phyloP scores from a whole-genome alignment of 345 rosid genomes.

The Rhizophora mangle region DNA sequence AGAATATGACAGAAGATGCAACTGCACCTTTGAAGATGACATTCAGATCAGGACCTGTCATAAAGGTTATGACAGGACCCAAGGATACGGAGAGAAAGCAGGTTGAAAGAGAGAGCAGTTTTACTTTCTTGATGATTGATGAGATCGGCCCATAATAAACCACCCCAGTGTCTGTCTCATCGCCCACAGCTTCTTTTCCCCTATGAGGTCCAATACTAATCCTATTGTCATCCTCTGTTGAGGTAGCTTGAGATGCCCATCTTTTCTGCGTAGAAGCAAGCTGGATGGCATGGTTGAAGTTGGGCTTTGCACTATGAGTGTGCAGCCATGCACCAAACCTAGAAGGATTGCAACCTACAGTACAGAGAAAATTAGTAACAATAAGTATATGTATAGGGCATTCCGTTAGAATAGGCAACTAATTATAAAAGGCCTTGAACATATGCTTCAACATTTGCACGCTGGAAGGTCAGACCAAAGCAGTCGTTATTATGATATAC shows the following conservation, averaged over 20 bases:
- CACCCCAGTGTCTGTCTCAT: slow-evolving; percentile 44
- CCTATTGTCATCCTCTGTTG: slow-evolving; percentile 49
- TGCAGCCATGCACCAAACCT: slow-evolving; percentile 23
- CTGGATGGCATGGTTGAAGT: slow-evolving; percentile 15
- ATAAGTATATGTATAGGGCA: not conserved
- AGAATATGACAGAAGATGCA: slow-evolving; percentile 78
- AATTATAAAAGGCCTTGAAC: too few species aligned
- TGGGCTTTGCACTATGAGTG: slow-evolving; percentile 24
- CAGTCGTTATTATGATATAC: not conserved
- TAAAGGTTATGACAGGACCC: slow-evolving; percentile 66
- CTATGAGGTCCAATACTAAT: slow-evolving; percentile 73
- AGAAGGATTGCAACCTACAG: slow-evolving; percentile 38
- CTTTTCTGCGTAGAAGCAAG: slow-evolving; percentile 34
- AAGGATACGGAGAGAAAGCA: slow-evolving; percentile 22
- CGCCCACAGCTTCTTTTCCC: slow-evolving; percentile 31
- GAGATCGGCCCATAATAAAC: slow-evolving; percentile 87
- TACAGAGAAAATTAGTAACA: slow-evolving; percentile 6
- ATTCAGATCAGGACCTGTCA: slow-evolving; percentile 73
- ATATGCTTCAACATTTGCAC: not conserved
- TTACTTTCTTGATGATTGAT: slow-evolving; percentile 50
- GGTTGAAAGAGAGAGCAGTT: too few species aligned
- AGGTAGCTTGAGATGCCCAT: slow-evolving; percentile 61
- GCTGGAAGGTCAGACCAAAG: not conserved
- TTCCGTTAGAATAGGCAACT: not conserved
- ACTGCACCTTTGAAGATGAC: slow-evolving; percentile 88